These are phyloP conservation scores for Trichocladium uniseriatum DNA, from an alignment of 495 filamentous ascomycete species.

Conservation along the genomic window DNA sequence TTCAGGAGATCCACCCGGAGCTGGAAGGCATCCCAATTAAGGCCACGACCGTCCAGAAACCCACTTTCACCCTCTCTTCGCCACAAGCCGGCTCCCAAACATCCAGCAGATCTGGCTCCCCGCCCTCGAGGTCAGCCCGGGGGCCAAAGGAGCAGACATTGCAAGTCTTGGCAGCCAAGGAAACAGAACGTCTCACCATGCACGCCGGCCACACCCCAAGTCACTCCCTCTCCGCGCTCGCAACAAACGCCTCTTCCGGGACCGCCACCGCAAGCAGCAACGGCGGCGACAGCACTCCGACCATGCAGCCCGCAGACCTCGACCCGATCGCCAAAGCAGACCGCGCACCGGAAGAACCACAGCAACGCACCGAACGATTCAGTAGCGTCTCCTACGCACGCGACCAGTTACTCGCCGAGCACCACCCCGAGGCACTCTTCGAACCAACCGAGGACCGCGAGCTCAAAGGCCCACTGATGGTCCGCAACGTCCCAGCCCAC, in stretches of 20 bases:
- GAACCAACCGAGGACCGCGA: constrained; percentile 27
- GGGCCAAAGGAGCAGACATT: constrained; percentile 30
- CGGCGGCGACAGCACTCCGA: constrained; percentile 34
- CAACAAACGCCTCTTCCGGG: constrained; percentile 29
- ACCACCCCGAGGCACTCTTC: constrained; percentile 17
- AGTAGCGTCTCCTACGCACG: neutral
- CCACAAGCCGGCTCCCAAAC: constrained; percentile 16
- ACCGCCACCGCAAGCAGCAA: constrained; percentile 31
- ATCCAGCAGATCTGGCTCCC: constrained; percentile 17
- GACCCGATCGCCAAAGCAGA: neutral
- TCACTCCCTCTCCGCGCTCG: constrained; percentile 36
- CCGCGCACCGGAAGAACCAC: too few species aligned
- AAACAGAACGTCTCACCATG: constrained; percentile 37
- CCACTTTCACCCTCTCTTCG: constrained; percentile 32
- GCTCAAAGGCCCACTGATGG: constrained; percentile 37
- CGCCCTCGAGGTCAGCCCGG: constrained; percentile 10
- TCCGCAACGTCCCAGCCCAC: constrained; percentile 36
- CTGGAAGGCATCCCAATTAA: constrained; percentile 39
- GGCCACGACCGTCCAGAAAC: constrained; percentile 31
- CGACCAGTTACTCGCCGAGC: constrained; percentile 11
- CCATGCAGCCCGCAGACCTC: constrained; percentile 11
- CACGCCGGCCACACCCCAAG: constrained; percentile 42
- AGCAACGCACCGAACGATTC: too few species aligned
- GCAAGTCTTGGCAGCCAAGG: constrained; percentile 33
- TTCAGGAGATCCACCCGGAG: constrained; percentile 36